Conservation (phyloP, 2,329 filamentous ascomycete genomes). For the Fusarium lateritium region DNA sequence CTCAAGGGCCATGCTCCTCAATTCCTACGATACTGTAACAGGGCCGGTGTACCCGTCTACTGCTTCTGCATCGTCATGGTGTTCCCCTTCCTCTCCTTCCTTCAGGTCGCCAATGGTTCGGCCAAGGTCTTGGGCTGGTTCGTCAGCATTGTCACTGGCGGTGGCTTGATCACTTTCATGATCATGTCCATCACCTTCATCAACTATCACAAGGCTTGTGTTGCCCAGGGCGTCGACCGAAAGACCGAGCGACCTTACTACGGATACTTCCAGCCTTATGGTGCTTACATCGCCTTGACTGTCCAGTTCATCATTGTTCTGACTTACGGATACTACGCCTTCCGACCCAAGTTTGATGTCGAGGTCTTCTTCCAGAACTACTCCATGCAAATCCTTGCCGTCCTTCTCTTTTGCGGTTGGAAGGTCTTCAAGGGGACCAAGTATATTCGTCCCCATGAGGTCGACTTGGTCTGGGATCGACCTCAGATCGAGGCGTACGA, state of each 20-base stretch:
- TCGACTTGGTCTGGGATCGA: slow-evolving; percentile 72
- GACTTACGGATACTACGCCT: slow-evolving; percentile 69
- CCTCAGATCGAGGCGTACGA: slow-evolving; percentile 72
- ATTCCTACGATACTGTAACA: slow-evolving; percentile 71
- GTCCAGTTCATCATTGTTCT: slow-evolving; percentile 60
- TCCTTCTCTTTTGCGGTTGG: slow-evolving; percentile 70
- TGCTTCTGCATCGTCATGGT: slow-evolving; percentile 67
- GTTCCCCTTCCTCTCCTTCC: slow-evolving; percentile 66
- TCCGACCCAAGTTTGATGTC: slow-evolving; percentile 62
- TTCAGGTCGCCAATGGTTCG: slow-evolving; percentile 63
- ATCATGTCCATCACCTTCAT: slow-evolving; percentile 63
- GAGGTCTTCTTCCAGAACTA: slow-evolving; percentile 67
- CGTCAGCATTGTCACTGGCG: slow-evolving; percentile 68
- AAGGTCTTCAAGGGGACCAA: slow-evolving; percentile 73
- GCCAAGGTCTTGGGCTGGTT: slow-evolving; percentile 67
- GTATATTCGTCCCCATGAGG: slow-evolving; percentile 65
- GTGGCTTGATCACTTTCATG: slow-evolving; percentile 73
- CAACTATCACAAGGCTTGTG: slow-evolving; percentile 65
- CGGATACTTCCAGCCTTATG: slow-evolving; percentile 56
- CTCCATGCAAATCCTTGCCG: slow-evolving; percentile 68
- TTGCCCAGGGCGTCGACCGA: slow-evolving; percentile 66
- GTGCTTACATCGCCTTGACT: slow-evolving; percentile 61
- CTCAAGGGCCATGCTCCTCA: slow-evolving; percentile 62
- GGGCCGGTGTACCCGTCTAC: slow-evolving; percentile 72
- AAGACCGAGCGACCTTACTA: slow-evolving; percentile 68